These are phyloP conservation scores for Pueraria montana DNA, from an alignment of 306 rosid genomes.

Conservation along the genomic window DNA sequence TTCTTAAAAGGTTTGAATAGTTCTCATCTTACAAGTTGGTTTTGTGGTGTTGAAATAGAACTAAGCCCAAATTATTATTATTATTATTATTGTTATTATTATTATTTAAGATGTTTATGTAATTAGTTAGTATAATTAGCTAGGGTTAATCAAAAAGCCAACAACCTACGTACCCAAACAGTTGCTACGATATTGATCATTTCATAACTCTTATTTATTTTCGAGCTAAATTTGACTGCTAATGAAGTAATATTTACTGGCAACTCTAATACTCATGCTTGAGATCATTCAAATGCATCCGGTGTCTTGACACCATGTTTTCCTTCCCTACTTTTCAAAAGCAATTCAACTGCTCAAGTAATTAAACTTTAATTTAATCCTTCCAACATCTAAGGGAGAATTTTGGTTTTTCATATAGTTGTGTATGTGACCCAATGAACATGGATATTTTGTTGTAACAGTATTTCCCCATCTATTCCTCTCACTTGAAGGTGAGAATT, in stretches of 20 bases:
- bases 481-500: not conserved
- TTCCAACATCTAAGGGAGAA: not conserved
- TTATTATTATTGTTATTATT: no score
- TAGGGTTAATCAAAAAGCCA: not conserved
- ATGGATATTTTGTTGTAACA: not conserved
- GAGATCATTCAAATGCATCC: not conserved
- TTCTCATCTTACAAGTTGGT: no score
- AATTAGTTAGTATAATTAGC: no score
- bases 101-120: no score
- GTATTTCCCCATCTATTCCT: not conserved
- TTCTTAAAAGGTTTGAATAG: no score
- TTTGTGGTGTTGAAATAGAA: no score
- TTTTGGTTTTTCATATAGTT: not conserved
- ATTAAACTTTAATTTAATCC: not conserved
- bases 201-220: no score
- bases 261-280: not conserved
- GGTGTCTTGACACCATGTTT: not conserved
- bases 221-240: not conserved
- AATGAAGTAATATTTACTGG: no score
- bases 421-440: conserved; percentile 10
- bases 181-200: not conserved
- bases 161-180: not conserved
- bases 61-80: no score
- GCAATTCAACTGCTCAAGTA: not conserved
- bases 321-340: not conserved